Percentiles rank a stretch among this genome's conserved stretches.
Conservation (phyloP, 305 asterid genomes). For the Striga hermonthica region DNA sequence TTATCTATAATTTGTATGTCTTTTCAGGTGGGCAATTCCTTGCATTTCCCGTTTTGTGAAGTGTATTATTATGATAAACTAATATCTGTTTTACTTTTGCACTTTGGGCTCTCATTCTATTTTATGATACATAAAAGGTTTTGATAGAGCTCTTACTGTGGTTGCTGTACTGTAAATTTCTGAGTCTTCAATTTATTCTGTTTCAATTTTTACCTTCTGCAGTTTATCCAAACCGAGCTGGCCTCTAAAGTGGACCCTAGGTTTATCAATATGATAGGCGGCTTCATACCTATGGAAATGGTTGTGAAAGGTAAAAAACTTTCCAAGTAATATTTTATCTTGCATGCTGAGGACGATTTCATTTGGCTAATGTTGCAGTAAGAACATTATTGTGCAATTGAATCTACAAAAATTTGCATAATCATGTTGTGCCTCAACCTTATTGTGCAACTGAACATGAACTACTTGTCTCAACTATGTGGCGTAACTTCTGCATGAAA, state of each 20-base stretch:
- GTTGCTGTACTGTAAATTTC: constrained; percentile 11
- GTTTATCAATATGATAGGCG: constrained; percentile 49
- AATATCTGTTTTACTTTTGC: no score
- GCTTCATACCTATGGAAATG: constrained; percentile 78
- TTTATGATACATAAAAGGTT: constrained; percentile 3
- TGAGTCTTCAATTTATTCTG: background rate
- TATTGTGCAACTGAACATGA: no score
- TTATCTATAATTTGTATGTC: constrained; percentile 16
- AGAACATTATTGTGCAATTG: constrained; percentile 21
- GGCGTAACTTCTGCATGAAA: constrained; percentile 16
- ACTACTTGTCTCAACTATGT: background rate
- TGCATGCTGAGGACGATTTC: constrained; percentile 18
- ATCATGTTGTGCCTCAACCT: constrained; percentile 12
- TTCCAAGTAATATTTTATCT: constrained; percentile 19
- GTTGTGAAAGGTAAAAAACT: constrained; percentile 60
- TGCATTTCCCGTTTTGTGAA: constrained; percentile 5
- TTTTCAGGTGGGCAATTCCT: constrained; percentile 22
- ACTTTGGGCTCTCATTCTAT: background rate
- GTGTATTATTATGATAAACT: no score
- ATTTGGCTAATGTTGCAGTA: background rate
- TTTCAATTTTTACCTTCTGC: constrained; percentile 33
- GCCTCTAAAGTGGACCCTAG: constrained; percentile 45
- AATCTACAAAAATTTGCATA: constrained; percentile 11
- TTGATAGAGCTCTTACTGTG: constrained; percentile 9
- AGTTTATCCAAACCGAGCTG: constrained; percentile 87